Base-by-base conservation (phyloP, 306 rosid genomes). In the Cucumis cinereus region DNA sequence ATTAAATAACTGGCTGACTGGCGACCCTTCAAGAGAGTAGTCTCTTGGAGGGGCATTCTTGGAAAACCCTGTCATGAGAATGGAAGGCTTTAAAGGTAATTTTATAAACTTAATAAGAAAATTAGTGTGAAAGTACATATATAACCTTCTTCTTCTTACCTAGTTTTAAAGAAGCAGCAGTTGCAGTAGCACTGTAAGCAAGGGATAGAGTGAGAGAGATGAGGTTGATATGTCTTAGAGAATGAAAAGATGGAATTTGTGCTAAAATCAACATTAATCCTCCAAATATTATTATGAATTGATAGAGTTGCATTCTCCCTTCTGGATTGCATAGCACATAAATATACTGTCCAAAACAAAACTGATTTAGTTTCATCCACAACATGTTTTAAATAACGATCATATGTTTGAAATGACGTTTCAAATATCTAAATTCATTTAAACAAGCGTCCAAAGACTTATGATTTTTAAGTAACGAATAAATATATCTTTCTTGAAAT, bases 241-340 rank as follows among this genome's bases (percentile, higher is more conserved):
- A 90, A 74, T 93, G 96, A 79, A 93, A 93, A 49, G 98, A 92
- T 75, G 98, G 96, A 75, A 90, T 74, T 79, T 92, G 98, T 79
- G 93, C 93, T 80, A 92, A 79, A 78, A 79, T 1, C 68, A 92
- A 60, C 38, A 89, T 79, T 19, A 86, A 10, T 5, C 68, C 77
- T 33, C 96, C 94, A 75, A 83, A 88, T 19, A 90, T 87, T 0
- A 63, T 47, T 0, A 90, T 84, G 11, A 92, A 90, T 14, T 89
- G 81, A 73, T 90, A 83, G 10, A 90, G 85, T 89, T 90, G 85
- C 92, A 92, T 79, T 60, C 84, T 11, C 41, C 97, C 98, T 1
- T 79, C 81, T 64, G 93, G 89, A 53, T 92, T 52, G 57, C 77
- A 84, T 16, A 92, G 86, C 55, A 77, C 2, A 86, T 92, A 92